Conservation (phyloP, 768 basidiomycete genomes). For the Mrakia gelida region DNA sequence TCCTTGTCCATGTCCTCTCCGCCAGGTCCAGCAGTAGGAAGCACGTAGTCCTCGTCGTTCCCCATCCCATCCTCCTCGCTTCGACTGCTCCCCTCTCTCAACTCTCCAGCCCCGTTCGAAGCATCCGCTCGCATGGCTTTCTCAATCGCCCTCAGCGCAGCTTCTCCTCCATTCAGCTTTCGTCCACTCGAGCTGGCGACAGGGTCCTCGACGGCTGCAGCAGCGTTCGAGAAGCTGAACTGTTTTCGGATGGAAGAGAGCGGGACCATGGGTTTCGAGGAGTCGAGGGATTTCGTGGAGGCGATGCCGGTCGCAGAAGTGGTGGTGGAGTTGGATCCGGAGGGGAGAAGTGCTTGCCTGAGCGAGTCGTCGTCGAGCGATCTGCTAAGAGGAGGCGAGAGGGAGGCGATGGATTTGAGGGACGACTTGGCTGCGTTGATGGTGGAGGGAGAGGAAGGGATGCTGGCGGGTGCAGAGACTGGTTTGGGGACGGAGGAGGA, state of each 20-base stretch:
- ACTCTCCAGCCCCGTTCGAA: neutral
- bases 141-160: neutral
- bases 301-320: neutral
- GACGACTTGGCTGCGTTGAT: neutral
- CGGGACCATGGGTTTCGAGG: neutral
- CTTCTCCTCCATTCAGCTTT: neutral
- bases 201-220: neutral
- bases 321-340: neutral
- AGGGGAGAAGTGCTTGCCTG: neutral
- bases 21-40: no score
- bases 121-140: neutral
- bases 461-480: neutral
- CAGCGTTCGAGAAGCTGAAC: constrained; percentile 2
- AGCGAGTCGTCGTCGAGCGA: neutral
- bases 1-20: neutral
- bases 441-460: neutral
- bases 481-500: neutral
- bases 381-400: neutral
- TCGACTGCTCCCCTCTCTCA: neutral
- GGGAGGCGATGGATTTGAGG: neutral
- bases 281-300: neutral
- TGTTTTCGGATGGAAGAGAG: neutral
- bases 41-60: neutral
- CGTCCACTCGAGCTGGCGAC: neutral
- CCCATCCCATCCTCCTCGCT: neutral